Percentiles rank a stretch among this genome's conserved stretches.
Conservation (phyloP, 192 early-diverging fungal species). For the Linnemannia schmuckeri region DNA sequence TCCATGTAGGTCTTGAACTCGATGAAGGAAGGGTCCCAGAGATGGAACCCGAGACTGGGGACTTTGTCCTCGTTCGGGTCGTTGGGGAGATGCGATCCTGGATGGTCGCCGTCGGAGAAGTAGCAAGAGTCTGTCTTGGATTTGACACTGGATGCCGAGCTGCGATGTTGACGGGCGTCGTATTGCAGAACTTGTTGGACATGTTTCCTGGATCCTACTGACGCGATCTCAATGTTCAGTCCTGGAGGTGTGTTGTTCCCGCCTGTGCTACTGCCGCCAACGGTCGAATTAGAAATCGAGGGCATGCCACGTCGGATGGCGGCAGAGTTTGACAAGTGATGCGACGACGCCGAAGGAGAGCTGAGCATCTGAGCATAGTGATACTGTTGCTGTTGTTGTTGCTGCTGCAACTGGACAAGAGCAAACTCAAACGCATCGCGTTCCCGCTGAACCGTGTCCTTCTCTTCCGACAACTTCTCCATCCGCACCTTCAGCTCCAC, state of each 20-base stretch:
- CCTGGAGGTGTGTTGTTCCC: not conserved
- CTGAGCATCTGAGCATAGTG: conserved; percentile 33
- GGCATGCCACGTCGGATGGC: conserved; percentile 48
- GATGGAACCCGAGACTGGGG: conserved; percentile 49
- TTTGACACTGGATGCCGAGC: conserved; percentile 45
- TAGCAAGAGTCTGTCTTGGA: conserved; percentile 56
- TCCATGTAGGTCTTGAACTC: conserved; percentile 55
- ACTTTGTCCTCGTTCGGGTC: conserved; percentile 48
- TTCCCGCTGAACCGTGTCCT: conserved; percentile 39
- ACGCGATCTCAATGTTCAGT: conserved; percentile 17
- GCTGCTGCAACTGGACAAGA: conserved; percentile 39
- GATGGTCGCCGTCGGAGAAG: conserved; percentile 53
- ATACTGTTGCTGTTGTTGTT: conserved; percentile 28
- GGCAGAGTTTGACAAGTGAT: conserved; percentile 46
- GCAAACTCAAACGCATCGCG: conserved; percentile 48
- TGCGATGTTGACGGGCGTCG: conserved; percentile 42
- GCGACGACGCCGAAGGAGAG: conserved; percentile 17
- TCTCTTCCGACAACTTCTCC: conserved; percentile 53
- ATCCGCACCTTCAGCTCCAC: conserved; percentile 49
- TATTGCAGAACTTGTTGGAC: conserved; percentile 47
- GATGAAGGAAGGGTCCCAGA: conserved; percentile 51
- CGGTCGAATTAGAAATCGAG: not conserved
- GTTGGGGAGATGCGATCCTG: conserved; percentile 44
- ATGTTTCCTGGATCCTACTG: conserved; percentile 32
- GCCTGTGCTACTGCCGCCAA: not conserved